Evolutionary conservation across 352 stramenopile genomes (phyloP).

Genomic region (Phytophthora tentaculata): DNA sequence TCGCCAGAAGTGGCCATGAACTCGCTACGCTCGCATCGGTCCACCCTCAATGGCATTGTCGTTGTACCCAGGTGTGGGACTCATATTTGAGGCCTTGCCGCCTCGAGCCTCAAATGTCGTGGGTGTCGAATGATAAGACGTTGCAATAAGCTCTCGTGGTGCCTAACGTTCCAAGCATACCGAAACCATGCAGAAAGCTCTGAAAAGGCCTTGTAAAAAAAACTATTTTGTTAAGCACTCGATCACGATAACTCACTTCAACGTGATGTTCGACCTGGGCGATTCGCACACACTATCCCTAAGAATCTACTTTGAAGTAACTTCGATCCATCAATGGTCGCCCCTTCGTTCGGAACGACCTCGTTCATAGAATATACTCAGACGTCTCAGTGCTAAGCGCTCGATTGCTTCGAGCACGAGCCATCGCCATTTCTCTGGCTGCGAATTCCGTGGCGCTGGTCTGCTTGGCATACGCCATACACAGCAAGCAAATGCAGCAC

Average conservation of each 20-base stretch:
- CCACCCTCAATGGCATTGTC: background rate
- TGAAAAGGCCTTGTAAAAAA: too few relatives aligned
- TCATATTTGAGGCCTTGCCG: background rate
- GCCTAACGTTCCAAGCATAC: too few relatives aligned
- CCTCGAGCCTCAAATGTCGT: background rate
- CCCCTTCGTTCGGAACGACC: constrained; percentile 16
- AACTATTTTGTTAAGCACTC: too few relatives aligned
- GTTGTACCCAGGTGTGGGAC: background rate
- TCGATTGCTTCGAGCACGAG: constrained; percentile 31
- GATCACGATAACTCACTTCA: too few relatives aligned
- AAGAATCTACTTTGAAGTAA: too few relatives aligned
- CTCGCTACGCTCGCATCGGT: constrained; percentile 12
- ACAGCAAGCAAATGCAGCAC: constrained; percentile 44
- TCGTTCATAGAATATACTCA: constrained; percentile 33
- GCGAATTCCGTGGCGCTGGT: constrained; percentile 40
- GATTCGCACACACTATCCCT: too few relatives aligned
- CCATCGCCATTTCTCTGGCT: constrained; percentile 32
- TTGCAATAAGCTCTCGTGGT: too few relatives aligned
- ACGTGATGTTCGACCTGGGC: too few relatives aligned
- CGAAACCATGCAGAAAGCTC: too few relatives aligned
- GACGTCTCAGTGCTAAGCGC: constrained; percentile 27
- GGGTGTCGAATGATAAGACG: background rate
- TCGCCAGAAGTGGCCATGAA: constrained; percentile 1
- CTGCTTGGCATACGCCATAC: constrained; percentile 44
- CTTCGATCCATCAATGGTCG: background rate